Percentiles rank a stretch among this genome's conserved stretches.
These are phyloP conservation scores for Rehmannia glutinosa DNA, from an alignment of 257 asterid species.

Conservation along the genomic window DNA sequence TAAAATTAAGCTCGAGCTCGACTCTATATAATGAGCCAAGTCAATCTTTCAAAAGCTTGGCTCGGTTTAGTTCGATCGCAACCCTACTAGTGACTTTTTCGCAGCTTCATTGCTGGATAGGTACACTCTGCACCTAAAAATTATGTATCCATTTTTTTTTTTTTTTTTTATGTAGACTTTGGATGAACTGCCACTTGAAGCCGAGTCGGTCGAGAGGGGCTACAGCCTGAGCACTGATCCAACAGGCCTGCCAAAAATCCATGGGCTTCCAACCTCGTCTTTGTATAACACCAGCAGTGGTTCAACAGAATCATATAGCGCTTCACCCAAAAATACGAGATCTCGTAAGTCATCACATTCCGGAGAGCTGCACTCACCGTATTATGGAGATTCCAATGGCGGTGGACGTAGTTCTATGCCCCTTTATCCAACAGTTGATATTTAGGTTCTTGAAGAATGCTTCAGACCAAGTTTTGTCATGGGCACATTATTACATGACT, in stretches of 20 bases:
- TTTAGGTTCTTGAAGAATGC: constrained; percentile 22
- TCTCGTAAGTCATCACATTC: constrained; percentile 83
- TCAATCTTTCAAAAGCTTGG: too few relatives aligned
- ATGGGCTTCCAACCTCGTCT: constrained; percentile 86
- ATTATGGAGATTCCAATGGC: constrained; percentile 57
- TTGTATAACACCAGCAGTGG: constrained; percentile 48
- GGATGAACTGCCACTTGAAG: constrained; percentile 94
- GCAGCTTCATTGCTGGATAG: too few relatives aligned
- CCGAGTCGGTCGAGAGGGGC: constrained; percentile 86
- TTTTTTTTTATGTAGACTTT: constrained; percentile 42
- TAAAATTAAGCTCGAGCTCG: too few relatives aligned
- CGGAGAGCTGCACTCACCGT: constrained; percentile 71
- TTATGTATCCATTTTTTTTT: constrained; percentile 24
- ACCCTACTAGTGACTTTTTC: too few relatives aligned
- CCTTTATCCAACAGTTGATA: constrained; percentile 47
- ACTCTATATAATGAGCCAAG: too few relatives aligned
- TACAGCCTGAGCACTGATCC: constrained; percentile 66
- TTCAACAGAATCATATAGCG: constrained; percentile 45
- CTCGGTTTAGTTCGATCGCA: too few relatives aligned
- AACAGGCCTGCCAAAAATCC: constrained; percentile 90
- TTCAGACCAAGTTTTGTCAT: background rate
- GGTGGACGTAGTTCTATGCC: constrained; percentile 41
- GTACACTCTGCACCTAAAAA: too few relatives aligned
- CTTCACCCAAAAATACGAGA: constrained; percentile 50
- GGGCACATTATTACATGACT: constrained; percentile 17